Evolutionary conservation across 805 yeast genomes (phyloP).

Genomic region (Candida insectorum): DNA sequence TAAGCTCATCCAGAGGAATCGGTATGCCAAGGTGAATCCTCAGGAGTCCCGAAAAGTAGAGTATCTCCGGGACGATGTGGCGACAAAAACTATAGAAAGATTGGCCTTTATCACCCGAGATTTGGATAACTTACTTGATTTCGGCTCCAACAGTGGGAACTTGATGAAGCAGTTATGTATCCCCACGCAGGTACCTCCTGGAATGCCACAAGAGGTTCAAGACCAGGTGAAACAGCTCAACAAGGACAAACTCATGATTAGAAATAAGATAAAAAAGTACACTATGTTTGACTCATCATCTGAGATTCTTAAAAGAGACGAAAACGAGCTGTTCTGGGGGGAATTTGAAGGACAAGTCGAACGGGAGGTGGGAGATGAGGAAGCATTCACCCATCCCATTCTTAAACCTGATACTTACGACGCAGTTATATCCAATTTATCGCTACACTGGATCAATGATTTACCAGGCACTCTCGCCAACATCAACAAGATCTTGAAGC

Average conservation of each 20-base stretch:
- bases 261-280: constrained; percentile 49
- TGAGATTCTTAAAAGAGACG: constrained; percentile 52
- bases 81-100: constrained; percentile 69
- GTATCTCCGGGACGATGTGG: constrained; percentile 72
- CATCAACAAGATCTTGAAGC: constrained; percentile 58
- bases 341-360: constrained; percentile 42
- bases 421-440: constrained; percentile 68
- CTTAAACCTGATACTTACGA: constrained; percentile 49
- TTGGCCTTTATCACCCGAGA: constrained; percentile 67
- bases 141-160: constrained; percentile 74
- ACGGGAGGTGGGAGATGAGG: constrained; percentile 67
- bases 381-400: constrained; percentile 44
- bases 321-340: constrained; percentile 35
- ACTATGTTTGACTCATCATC: constrained; percentile 66
- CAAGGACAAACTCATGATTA: constrained; percentile 53
- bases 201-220: constrained; percentile 31
- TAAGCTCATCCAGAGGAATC: constrained; percentile 58
- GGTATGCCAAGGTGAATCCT: constrained; percentile 45
- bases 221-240: constrained; percentile 41
- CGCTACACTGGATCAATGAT: constrained; percentile 84
- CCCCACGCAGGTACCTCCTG: constrained; percentile 21
- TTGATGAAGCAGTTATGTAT: constrained; percentile 41
- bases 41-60: constrained; percentile 55
- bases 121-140: constrained; percentile 59
- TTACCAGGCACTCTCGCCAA: constrained; percentile 61